Percentiles rank a stretch among this genome's conserved stretches.
Evolutionary conservation across 768 basidiomycete species (phyloP).

Genomic region (Tulasnella sp.): DNA sequence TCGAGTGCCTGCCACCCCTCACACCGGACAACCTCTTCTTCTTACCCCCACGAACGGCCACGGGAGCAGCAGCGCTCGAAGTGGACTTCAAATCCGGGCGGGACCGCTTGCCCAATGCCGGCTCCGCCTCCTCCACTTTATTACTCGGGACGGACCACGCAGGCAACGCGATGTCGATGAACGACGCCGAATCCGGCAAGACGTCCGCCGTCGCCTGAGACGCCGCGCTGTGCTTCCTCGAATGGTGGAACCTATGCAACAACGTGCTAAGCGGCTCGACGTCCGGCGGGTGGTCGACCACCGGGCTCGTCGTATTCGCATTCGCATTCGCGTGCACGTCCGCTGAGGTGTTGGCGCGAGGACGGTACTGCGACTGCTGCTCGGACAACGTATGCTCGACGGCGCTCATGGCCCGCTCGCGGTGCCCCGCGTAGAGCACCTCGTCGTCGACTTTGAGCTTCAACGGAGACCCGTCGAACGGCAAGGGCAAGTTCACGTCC

Average conservation of each 20-base stretch:
- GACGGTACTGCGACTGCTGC: too few relatives aligned
- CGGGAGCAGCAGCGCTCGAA: neutral
- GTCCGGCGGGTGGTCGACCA: neutral
- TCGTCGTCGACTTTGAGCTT: neutral
- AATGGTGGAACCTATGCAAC: neutral
- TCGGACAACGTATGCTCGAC: too few relatives aligned
- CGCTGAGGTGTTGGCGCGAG: neutral
- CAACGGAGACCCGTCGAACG: neutral
- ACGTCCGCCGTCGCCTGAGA: neutral
- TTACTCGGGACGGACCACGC: neutral
- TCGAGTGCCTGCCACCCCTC: slow-evolving; percentile 6
- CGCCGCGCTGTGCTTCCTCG: neutral
- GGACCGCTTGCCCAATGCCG: neutral
- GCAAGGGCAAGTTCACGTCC: neutral
- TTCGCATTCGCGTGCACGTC: neutral
- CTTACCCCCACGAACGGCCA: neutral
- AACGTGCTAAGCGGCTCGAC: neutral
- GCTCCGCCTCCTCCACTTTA: neutral
- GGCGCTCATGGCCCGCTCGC: neutral
- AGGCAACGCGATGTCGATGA: neutral
- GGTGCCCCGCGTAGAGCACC: neutral
- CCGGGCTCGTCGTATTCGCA: neutral
- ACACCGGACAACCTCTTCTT: neutral
- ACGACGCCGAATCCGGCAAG: neutral
- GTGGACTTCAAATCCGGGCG: neutral